Conservation (phyloP, 306 rosid genomes). For the Lithocarpus polystachyus region DNA sequence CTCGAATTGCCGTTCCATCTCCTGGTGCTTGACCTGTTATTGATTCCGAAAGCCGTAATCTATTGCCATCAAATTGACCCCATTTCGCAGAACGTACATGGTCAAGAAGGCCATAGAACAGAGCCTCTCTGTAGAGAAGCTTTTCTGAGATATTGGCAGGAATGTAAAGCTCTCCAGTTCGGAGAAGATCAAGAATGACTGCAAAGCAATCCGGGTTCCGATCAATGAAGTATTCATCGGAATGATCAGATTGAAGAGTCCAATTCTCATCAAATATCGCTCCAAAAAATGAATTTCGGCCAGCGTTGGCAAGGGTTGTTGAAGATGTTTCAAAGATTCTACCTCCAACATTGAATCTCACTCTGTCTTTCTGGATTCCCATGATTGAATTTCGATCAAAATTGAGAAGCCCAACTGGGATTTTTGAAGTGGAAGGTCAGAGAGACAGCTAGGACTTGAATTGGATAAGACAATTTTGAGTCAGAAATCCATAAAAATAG, state of each 20-base stretch:
- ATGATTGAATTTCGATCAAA: constrained; percentile 31
- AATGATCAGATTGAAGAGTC: constrained; percentile 36
- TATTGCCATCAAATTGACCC: constrained; percentile 83
- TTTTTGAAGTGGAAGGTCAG: constrained; percentile 9
- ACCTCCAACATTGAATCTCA: constrained; percentile 91
- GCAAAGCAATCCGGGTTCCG: constrained; percentile 87
- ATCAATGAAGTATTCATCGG: constrained; percentile 68
- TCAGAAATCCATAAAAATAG: not conserved
- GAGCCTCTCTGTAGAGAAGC: constrained; percentile 79
- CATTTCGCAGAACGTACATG: constrained; percentile 80
- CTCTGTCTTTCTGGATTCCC: constrained; percentile 64
- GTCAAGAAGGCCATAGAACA: constrained; percentile 66
- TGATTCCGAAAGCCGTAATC: constrained; percentile 49
- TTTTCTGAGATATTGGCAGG: constrained; percentile 62
- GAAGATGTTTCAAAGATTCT: constrained; percentile 81
- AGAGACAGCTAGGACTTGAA: not conserved
- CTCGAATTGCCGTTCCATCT: constrained; percentile 95
- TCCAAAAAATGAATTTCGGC: constrained; percentile 80
- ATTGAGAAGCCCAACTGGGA: constrained; percentile 35
- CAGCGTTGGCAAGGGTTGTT: constrained; percentile 90
- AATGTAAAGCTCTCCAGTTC: constrained; percentile 57
- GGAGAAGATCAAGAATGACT: constrained; percentile 80
- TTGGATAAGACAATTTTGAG: constrained; percentile 3
- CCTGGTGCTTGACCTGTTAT: constrained; percentile 80
- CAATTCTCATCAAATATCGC: constrained; percentile 85